A percentile compares a stretch with the other conserved stretches of the same genome.
phyloP scores from a whole-genome alignment of 768 basidiomycete genomes.

The Agaricus blazei region DNA sequence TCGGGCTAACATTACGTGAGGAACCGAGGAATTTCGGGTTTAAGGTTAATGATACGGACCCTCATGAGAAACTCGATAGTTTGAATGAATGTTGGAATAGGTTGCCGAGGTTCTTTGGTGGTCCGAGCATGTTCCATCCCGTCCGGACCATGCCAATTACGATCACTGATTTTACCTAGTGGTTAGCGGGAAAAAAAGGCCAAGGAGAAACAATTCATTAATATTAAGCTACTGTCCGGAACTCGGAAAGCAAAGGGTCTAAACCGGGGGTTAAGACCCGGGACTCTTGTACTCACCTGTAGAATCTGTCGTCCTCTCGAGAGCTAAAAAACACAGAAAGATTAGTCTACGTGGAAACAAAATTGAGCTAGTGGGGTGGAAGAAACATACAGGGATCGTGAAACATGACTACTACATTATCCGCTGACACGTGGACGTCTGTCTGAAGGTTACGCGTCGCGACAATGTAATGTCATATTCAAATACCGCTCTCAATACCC shows the following conservation, averaged over 20 bases:
- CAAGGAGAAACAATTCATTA: no score
- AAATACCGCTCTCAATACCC: conserved; percentile 95
- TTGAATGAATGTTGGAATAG: conserved; percentile 88
- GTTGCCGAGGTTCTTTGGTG: conserved; percentile 70
- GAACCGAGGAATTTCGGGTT: no score
- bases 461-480: conserved; percentile 27
- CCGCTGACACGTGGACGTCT: conserved; percentile 94
- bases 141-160: conserved; percentile 61
- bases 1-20: conserved; percentile 43
- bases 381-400: conserved; percentile 73
- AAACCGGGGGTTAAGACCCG: neutral
- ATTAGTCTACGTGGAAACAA: conserved; percentile 12
- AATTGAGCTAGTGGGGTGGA: conserved; percentile 8
- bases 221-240: neutral
- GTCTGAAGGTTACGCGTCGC: conserved; percentile 54
- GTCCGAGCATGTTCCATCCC: conserved; percentile 81
- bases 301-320: conserved; percentile 81
- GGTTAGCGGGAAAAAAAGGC: neutral
- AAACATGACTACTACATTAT: conserved; percentile 90
- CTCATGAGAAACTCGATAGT: conserved; percentile 76
- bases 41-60: conserved; percentile 31
- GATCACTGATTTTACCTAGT: conserved; percentile 63
- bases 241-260: neutral
- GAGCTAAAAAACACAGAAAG: conserved; percentile 32
- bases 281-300: conserved; percentile 37